Evolutionary conservation across 2,329 filamentous ascomycete species (phyloP).

Genomic region (Fusarium fracticaudum): DNA sequence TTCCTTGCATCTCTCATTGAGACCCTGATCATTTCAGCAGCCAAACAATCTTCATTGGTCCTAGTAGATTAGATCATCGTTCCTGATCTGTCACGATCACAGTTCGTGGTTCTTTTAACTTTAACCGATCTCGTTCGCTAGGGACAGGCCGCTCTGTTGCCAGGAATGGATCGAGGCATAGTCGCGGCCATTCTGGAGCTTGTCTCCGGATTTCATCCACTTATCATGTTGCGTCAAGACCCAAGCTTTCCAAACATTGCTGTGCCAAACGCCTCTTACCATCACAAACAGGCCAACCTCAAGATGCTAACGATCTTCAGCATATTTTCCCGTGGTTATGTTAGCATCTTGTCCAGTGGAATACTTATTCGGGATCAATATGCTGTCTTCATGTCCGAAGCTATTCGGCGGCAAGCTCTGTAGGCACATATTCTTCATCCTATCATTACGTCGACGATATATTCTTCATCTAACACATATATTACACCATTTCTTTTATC

Average conservation of each 20-base stretch:
- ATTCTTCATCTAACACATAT: not conserved
- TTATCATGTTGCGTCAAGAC: not conserved
- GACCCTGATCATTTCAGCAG: slow-evolving; percentile 3
- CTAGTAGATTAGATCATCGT: slow-evolving; percentile 2
- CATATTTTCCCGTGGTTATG: not conserved
- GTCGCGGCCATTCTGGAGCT: slow-evolving; percentile 2
- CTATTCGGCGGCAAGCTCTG: not conserved
- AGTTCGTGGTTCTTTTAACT: slow-evolving; percentile 15
- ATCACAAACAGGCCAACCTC: not conserved
- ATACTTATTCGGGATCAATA: not conserved
- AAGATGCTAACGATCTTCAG: not conserved
- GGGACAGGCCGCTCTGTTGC: slow-evolving; percentile 3
- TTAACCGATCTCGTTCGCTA: slow-evolving; percentile 19
- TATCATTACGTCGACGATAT: not conserved
- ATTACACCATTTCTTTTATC: slow-evolving; percentile 1
- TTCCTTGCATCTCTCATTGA: slow-evolving; percentile 22
- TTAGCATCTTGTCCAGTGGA: not conserved
- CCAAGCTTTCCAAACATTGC: slow-evolving; percentile 7
- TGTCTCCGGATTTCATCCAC: not conserved
- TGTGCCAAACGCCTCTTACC: slow-evolving; percentile 8
- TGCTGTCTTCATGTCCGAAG: not conserved
- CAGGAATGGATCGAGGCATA: slow-evolving; percentile 21
- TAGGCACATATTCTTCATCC: not conserved
- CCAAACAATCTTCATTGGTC: slow-evolving; percentile 1
- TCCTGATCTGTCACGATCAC: not conserved